Evolutionary conservation across 2,329 filamentous ascomycete genomes (phyloP).

Genomic region (Arthrobotrys pseudoclavata): DNA sequence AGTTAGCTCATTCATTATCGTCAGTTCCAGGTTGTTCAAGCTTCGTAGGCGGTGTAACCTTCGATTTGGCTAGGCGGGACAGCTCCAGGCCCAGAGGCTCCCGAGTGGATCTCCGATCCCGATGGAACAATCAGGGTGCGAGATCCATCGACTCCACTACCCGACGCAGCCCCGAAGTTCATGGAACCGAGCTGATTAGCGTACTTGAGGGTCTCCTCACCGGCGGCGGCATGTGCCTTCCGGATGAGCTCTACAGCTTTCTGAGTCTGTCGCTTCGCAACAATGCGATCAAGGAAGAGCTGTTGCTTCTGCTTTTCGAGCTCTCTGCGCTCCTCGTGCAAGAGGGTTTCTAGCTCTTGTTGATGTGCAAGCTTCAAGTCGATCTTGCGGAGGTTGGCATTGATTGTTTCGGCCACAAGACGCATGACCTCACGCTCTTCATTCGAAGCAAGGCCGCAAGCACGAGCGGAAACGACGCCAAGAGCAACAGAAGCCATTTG

Average conservation of each 20-base stretch:
- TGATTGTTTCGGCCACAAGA: slow-evolving; percentile 90
- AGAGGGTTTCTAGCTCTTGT: slow-evolving; percentile 91
- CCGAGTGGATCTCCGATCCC: slow-evolving; percentile 37
- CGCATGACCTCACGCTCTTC: slow-evolving; percentile 97
- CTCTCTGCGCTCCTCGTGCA: slow-evolving; percentile 92
- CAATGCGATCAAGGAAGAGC: slow-evolving; percentile 89
- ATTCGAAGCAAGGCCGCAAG: slow-evolving; percentile 89
- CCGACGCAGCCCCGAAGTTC: slow-evolving; percentile 44
- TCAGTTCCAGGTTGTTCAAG: slow-evolving; percentile 17
- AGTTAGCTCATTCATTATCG: slow-evolving; percentile 22
- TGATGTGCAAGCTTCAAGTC: slow-evolving; percentile 97
- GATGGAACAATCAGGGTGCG: slow-evolving; percentile 63
- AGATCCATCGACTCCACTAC: slow-evolving; percentile 67
- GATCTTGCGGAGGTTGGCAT: slow-evolving; percentile 93
- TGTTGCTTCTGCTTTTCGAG: slow-evolving; percentile 92
- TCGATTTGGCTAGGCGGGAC: slow-evolving; percentile 57
- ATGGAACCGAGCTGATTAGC: slow-evolving; percentile 64
- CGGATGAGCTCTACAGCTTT: slow-evolving; percentile 84
- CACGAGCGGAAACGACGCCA: slow-evolving; percentile 85
- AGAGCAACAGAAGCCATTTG: slow-evolving; percentile 81
- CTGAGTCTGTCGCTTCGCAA: slow-evolving; percentile 87
- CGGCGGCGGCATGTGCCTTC: slow-evolving; percentile 67
- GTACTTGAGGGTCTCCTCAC: slow-evolving; percentile 65
- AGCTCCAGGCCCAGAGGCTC: slow-evolving; percentile 33
- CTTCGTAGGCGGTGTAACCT: slow-evolving; percentile 52